Base-by-base conservation (phyloP, 306 rosid genomes). In the Dryas octopetala region DNA sequence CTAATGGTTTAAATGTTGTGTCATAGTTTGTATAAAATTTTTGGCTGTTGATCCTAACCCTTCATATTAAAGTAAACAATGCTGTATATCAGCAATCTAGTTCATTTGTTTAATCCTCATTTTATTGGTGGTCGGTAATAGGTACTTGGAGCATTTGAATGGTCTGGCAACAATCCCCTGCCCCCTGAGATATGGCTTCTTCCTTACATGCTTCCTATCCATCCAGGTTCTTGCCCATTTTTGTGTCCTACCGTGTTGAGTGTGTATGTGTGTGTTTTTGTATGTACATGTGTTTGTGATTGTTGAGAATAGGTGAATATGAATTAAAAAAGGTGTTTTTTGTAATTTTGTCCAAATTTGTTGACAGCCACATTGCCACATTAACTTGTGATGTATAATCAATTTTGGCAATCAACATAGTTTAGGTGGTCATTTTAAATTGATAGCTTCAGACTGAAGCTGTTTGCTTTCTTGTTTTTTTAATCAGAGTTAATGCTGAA, bases 101-200 rank as follows among this genome's bases (percentile, higher is more conserved):
- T 48, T 7, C 44, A 7, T 6, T 66, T 15, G 17, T 71, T 43
- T 59, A 63, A 47, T 62, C 16, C 2, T 53, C 28, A 48, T 3
- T 44, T 65, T 19, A 43, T 79, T 78, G 51, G 78, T 47, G 79
- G 49, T 58, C 59, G 71, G 40, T 73, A 14, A 68, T 75, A 93
- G 98, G 94, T 93, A 52, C 93, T 93, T 78, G 98, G 98, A 71
- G 90, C 84, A 55, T 86, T 75, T 83, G 96, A 93, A 78, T 93
- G 98, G 98, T 90, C 96, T 63, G 98, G 98, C 82, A 93, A 90
- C 79, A 93, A 93, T 89, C 98, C 98, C 57, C 47, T 93, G 76
- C 96, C 98, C 52, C 98, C 98, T 11, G 98, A 93, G 86, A 89
- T 90, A 70, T 93, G 98, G 98, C 91, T 93, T 76, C 91, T 88